Evolutionary conservation across 805 yeast genomes (phyloP).

Genomic region (Jamesozyma lodderae): DNA sequence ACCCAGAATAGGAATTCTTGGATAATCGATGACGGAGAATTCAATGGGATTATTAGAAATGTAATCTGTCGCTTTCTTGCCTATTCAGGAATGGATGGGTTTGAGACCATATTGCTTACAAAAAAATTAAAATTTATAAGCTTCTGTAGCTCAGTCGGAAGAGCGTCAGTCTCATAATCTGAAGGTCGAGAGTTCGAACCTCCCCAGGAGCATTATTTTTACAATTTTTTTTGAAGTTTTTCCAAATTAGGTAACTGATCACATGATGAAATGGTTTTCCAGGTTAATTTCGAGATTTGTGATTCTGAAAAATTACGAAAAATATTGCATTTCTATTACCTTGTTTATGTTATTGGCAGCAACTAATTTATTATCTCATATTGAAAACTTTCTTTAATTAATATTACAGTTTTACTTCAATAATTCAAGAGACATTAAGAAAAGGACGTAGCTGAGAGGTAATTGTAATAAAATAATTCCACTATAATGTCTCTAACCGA

Average conservation of each 20-base stretch:
- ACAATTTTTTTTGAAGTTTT: background rate
- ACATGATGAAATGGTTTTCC: slow-evolving; percentile 10
- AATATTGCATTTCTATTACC: background rate
- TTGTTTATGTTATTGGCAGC: background rate
- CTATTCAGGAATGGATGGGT: too few relatives aligned
- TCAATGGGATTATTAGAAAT: background rate
- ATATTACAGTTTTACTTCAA: background rate
- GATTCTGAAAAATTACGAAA: background rate
- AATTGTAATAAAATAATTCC: too few relatives aligned
- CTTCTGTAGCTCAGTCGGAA: slow-evolving; percentile 50
- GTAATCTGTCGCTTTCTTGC: background rate
- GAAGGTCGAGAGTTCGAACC: slow-evolving; percentile 50
- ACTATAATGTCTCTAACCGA: slow-evolving; percentile 29
- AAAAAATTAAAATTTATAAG: slow-evolving; percentile 10
- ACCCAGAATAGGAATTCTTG: background rate
- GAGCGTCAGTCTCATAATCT: slow-evolving; percentile 52
- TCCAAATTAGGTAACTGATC: slow-evolving; percentile 17
- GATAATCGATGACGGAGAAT: background rate
- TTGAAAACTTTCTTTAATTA: background rate
- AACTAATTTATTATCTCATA: too few relatives aligned
- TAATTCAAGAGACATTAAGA: background rate
- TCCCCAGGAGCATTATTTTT: slow-evolving; percentile 27
- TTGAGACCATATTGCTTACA: background rate
- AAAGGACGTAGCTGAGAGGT: too few relatives aligned
- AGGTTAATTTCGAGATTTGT: background rate